Percentiles rank a stretch among this genome's conserved stretches.
Conservation (phyloP, 331 rosid species). For the Quercus phellos region DNA sequence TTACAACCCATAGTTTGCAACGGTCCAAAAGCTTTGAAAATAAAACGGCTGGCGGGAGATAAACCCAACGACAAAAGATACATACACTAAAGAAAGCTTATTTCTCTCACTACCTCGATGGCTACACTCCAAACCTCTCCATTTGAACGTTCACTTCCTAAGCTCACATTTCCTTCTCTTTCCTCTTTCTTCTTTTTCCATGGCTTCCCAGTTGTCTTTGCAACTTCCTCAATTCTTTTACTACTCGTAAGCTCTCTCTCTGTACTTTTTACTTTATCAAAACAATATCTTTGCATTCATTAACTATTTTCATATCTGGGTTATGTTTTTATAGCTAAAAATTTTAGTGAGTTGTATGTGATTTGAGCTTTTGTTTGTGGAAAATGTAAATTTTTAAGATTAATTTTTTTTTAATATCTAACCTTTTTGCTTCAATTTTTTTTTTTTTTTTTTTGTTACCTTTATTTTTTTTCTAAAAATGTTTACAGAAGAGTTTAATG, state of each 20-base stretch:
- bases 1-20: not conserved
- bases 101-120: slow-evolving; percentile 36
- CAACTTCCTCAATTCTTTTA: slow-evolving; percentile 33
- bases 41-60: slow-evolving; percentile 37
- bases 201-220: slow-evolving; percentile 47
- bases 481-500: too few species aligned
- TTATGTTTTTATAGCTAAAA: not conserved
- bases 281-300: not conserved
- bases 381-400: not conserved
- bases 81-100: too few species aligned
- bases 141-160: slow-evolving; percentile 12
- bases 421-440: too few species aligned
- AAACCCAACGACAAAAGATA: slow-evolving; percentile 24
- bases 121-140: slow-evolving; percentile 29
- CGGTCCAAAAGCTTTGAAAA: not conserved
- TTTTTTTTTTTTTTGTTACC: too few species aligned
- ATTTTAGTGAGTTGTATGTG: not conserved
- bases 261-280: not conserved
- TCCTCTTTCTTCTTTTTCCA: slow-evolving; percentile 20
- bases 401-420: not conserved
- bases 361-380: not conserved
- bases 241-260: slow-evolving; percentile 41
- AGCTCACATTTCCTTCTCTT: not conserved
- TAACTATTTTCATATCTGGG: not conserved
- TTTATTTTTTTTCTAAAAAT: too few species aligned